These are phyloP conservation scores for Ogataea glucozyma DNA, from an alignment of 805 yeast species.

Conservation along the genomic window DNA sequence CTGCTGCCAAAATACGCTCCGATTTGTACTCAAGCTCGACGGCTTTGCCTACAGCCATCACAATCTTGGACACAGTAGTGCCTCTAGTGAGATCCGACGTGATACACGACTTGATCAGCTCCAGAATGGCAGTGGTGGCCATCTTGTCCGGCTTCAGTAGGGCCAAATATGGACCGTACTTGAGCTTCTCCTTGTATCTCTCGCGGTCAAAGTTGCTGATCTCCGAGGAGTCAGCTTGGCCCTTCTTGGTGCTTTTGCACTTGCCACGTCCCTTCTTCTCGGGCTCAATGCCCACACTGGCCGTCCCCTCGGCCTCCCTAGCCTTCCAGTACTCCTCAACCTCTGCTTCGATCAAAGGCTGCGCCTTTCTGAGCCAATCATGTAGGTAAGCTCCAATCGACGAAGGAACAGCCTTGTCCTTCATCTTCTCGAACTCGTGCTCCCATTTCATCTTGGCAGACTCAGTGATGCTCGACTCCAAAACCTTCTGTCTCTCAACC, in stretches of 20 bases:
- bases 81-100: slow-evolving; percentile 79
- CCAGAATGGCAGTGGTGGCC: slow-evolving; percentile 82
- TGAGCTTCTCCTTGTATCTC: slow-evolving; percentile 40
- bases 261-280: background rate
- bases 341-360: slow-evolving; percentile 71
- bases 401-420: slow-evolving; percentile 47
- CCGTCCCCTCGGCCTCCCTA: slow-evolving; percentile 30
- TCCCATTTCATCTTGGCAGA: slow-evolving; percentile 91
- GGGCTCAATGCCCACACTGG: slow-evolving; percentile 14
- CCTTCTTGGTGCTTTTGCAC: too few species aligned
- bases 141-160: slow-evolving; percentile 77
- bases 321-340: slow-evolving; percentile 53
- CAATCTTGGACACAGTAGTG: slow-evolving; percentile 80
- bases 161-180: slow-evolving; percentile 75
- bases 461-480: slow-evolving; percentile 79
- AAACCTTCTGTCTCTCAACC: slow-evolving; percentile 67
- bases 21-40: slow-evolving; percentile 82
- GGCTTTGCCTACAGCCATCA: slow-evolving; percentile 77
- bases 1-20: slow-evolving; percentile 59
- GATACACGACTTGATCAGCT: slow-evolving; percentile 69
- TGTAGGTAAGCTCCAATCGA: slow-evolving; percentile 74
- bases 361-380: slow-evolving; percentile 78
- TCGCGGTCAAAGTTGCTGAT: slow-evolving; percentile 21
- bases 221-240: too few species aligned
- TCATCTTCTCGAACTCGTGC: slow-evolving; percentile 61